Evolutionary conservation across 257 asterid genomes (phyloP).

Genomic region (Prunella vulgaris): DNA sequence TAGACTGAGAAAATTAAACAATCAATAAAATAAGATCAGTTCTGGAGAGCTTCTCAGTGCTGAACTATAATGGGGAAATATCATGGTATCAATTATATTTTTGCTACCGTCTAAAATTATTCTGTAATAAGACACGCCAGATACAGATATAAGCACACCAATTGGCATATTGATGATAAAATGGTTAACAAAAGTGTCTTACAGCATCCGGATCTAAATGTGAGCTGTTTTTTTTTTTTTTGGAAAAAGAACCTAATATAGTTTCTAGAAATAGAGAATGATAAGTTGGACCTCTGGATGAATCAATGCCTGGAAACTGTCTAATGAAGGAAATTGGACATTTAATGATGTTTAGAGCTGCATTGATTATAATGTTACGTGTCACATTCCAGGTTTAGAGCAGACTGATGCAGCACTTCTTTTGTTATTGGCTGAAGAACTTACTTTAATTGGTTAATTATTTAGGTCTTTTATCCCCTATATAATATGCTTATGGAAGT

Average conservation of each 20-base stretch:
- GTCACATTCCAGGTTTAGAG: background rate
- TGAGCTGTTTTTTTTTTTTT: background rate
- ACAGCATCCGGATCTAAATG: constrained; percentile 4
- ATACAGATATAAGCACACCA: background rate
- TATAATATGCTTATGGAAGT: background rate
- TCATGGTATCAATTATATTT: background rate
- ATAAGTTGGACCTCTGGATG: background rate
- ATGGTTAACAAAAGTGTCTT: background rate
- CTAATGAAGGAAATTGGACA: background rate
- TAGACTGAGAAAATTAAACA: background rate
- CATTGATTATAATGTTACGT: background rate
- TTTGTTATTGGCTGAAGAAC: background rate
- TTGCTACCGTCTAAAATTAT: background rate
- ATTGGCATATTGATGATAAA: background rate
- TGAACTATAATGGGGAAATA: constrained; percentile 5
- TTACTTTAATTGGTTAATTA: background rate
- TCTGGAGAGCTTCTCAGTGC: constrained; percentile 1
- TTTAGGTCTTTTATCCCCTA: constrained; percentile 7
- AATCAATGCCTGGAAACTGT: constrained; percentile 1
- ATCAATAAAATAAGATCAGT: background rate
- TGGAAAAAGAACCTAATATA: background rate
- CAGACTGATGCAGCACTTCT: background rate
- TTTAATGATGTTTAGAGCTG: constrained; percentile 6
- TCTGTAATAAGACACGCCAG: background rate
- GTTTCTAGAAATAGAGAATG: constrained; percentile 1